These are phyloP conservation scores for Barbatosphaeria neglecta DNA, from an alignment of 495 filamentous ascomycete genomes.

Conservation along the genomic window DNA sequence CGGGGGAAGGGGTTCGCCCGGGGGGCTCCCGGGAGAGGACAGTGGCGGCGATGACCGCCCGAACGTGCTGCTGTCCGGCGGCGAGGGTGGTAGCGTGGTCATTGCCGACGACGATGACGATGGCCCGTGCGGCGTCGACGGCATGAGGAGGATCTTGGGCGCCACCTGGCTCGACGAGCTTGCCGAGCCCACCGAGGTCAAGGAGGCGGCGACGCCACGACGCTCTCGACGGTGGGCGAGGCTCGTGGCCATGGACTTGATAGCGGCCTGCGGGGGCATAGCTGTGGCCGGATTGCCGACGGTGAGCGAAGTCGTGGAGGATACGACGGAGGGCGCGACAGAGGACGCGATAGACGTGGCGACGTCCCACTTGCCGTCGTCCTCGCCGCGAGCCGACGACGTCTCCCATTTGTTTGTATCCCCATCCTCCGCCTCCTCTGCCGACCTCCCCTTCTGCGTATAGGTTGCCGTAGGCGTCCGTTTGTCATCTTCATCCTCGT, in stretches of 20 bases:
- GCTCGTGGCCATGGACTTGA: background rate
- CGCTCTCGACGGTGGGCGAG: background rate
- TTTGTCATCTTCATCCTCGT: background rate
- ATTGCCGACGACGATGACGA: background rate
- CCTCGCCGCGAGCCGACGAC: background rate
- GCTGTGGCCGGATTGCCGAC: no score
- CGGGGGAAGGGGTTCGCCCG: background rate
- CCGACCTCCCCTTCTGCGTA: background rate
- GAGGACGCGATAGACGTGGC: background rate
- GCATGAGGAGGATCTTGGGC: background rate
- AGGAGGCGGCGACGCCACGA: background rate
- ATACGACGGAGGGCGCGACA: background rate
- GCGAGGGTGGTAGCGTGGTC: background rate
- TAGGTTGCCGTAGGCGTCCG: no score
- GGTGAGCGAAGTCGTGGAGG: background rate
- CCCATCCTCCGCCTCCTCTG: background rate
- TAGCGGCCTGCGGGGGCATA: background rate
- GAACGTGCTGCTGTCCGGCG: background rate
- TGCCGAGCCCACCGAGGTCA: no score
- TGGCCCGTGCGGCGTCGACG: background rate
- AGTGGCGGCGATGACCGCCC: background rate
- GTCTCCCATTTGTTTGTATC: background rate
- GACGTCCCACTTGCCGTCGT: background rate
- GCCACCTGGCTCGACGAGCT: background rate
- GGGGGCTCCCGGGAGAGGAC: background rate